Percentiles rank a stretch among this genome's conserved stretches.
These are phyloP conservation scores for Hypholoma sublateritium DNA, from an alignment of 768 basidiomycete species.

Conservation along the genomic window DNA sequence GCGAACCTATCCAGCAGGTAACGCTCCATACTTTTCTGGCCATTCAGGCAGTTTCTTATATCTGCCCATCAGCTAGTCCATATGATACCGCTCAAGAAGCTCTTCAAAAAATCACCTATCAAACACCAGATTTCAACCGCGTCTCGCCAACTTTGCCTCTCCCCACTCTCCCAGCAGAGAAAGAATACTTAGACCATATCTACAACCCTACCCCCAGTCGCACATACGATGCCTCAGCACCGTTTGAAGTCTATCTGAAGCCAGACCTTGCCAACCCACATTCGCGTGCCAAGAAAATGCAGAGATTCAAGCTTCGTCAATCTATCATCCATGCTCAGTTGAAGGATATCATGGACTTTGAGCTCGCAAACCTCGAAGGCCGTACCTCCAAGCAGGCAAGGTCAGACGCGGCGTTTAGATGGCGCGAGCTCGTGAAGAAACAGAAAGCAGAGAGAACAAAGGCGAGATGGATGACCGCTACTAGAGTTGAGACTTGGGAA, in stretches of 20 bases:
- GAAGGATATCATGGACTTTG: slow-evolving; percentile 51
- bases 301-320: slow-evolving; percentile 66
- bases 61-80: slow-evolving; percentile 39
- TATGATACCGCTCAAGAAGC: slow-evolving; percentile 67
- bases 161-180: slow-evolving; percentile 46
- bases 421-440: slow-evolving; percentile 56
- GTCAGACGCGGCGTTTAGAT: slow-evolving; percentile 77
- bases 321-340: slow-evolving; percentile 48
- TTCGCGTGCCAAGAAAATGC: slow-evolving; percentile 78
- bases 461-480: slow-evolving; percentile 51
- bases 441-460: slow-evolving; percentile 62
- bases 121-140: slow-evolving; percentile 51
- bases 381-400: slow-evolving; percentile 62
- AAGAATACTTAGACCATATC: slow-evolving; percentile 56
- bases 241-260: slow-evolving; percentile 64
- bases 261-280: slow-evolving; percentile 82
- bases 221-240: slow-evolving; percentile 48
- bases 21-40: slow-evolving; percentile 13
- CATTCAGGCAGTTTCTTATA: slow-evolving; percentile 5
- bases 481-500: slow-evolving; percentile 48
- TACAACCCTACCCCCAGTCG: slow-evolving; percentile 51
- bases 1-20: slow-evolving; percentile 44
- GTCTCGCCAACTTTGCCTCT: slow-evolving; percentile 29
- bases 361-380: slow-evolving; percentile 56
- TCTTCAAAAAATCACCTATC: slow-evolving; percentile 71